These are phyloP conservation scores for Artemisia annua DNA, from an alignment of 129 eudicot species.

Conservation along the genomic window DNA sequence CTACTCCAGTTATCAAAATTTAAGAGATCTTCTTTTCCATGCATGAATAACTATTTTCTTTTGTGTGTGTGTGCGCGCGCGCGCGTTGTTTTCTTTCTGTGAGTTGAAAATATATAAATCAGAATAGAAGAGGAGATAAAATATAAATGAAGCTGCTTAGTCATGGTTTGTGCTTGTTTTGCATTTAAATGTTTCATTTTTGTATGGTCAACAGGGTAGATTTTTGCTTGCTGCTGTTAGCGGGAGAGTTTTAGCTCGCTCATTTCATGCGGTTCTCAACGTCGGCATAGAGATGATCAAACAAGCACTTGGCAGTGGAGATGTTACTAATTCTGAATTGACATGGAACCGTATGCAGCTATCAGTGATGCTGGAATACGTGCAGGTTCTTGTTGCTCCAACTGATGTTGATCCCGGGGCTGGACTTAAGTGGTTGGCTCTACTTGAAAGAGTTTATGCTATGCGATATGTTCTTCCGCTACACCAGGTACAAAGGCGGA, in stretches of 20 bases:
- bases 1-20: no score
- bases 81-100: neutral
- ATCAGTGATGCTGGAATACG: constrained; percentile 95
- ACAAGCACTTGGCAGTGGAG: constrained; percentile 74
- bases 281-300: constrained; percentile 86
- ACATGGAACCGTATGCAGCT: constrained; percentile 95
- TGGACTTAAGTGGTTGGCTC: constrained; percentile 32
- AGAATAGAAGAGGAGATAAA: neutral
- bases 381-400: constrained; percentile 99
- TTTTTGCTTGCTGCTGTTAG: constrained; percentile 99
- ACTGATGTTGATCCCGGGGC: constrained; percentile 88
- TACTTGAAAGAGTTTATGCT: constrained; percentile 99
- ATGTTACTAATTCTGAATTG: constrained; percentile 64
- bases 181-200: constrained; percentile 17
- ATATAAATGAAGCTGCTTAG: constrained; percentile 1
- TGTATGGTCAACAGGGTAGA: constrained; percentile 73
- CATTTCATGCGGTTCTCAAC: constrained; percentile 84
- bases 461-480: constrained; percentile 95
- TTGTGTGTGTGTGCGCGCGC: no score
- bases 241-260: constrained; percentile 96
- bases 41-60: no score
- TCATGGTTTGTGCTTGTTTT: constrained; percentile 4
- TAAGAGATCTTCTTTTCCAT: no score
- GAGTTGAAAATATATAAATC: constrained; percentile 2
- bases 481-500: constrained; percentile 96